A percentile compares a stretch with the other conserved stretches of the same genome.
Evolutionary conservation across 495 filamentous ascomycete species (phyloP).

Genomic region (Aspergillus baeticus): DNA sequence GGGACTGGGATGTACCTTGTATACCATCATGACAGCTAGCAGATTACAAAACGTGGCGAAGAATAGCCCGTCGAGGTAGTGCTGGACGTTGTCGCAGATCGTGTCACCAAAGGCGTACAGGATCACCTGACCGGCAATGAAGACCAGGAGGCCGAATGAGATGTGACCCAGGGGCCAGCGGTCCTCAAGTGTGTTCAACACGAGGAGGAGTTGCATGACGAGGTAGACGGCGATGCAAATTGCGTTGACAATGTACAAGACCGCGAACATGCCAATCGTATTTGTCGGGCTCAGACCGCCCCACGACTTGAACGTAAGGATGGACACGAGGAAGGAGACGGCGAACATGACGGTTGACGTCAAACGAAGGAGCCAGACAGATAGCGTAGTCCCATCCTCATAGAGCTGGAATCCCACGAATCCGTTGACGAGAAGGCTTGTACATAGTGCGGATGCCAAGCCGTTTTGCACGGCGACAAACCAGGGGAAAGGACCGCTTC

Average conservation of each 20-base stretch:
- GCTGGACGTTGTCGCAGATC: slow-evolving; percentile 82
- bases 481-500: slow-evolving; percentile 78
- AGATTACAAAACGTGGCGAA: slow-evolving; percentile 94
- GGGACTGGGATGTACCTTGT: slow-evolving; percentile 68
- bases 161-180: slow-evolving; percentile 96
- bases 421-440: slow-evolving; percentile 90
- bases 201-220: slow-evolving; percentile 83
- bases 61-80: slow-evolving; percentile 94
- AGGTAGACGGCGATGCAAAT: slow-evolving; percentile 83
- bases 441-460: slow-evolving; percentile 85
- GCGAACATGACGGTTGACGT: slow-evolving; percentile 79
- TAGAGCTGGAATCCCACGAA: slow-evolving; percentile 99
- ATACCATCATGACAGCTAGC: slow-evolving; percentile 98
- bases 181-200: slow-evolving; percentile 87
- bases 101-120: slow-evolving; percentile 84
- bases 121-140: slow-evolving; percentile 89
- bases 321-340: slow-evolving; percentile 79
- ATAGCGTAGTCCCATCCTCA: slow-evolving; percentile 94
- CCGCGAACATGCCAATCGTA: slow-evolving; percentile 85
- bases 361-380: slow-evolving; percentile 86
- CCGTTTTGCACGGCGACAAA: slow-evolving; percentile 88
- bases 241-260: slow-evolving; percentile 88
- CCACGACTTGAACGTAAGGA: slow-evolving; percentile 93
- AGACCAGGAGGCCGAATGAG: slow-evolving; percentile 86
- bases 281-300: slow-evolving; percentile 81